Evolutionary conservation across 2,329 filamentous ascomycete genomes (phyloP).

Genomic region (Ampelomyces quisqualis): DNA sequence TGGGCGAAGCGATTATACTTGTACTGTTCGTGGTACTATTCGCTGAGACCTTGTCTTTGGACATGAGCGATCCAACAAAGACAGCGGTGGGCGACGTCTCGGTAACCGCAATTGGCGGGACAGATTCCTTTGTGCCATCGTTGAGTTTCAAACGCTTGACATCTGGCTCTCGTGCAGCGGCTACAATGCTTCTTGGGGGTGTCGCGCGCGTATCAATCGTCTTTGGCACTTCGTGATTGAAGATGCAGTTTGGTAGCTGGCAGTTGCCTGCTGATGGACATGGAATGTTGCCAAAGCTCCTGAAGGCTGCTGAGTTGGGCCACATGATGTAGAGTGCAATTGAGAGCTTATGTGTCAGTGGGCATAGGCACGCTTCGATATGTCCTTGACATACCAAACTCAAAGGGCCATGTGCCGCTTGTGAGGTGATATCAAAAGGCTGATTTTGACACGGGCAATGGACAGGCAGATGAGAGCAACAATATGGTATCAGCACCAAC

Average conservation of each 20-base stretch:
- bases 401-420: neutral
- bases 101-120: slow-evolving; percentile 1
- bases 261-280: slow-evolving; percentile 57
- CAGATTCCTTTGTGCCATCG: slow-evolving; percentile 13
- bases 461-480: too few species aligned
- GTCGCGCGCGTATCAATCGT: slow-evolving; percentile 3
- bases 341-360: slow-evolving; percentile 14
- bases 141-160: slow-evolving; percentile 38
- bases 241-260: slow-evolving; percentile 59
- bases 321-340: slow-evolving; percentile 23
- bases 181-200: slow-evolving; percentile 2
- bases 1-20: slow-evolving; percentile 2
- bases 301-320: slow-evolving; percentile 30
- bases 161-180: slow-evolving; percentile 14
- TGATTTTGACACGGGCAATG: too few species aligned
- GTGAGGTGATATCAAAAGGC: too few species aligned
- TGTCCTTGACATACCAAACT: slow-evolving; percentile 14
- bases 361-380: slow-evolving; percentile 1
- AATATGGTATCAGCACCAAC: too few species aligned
- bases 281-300: slow-evolving; percentile 27
- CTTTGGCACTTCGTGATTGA: slow-evolving; percentile 51
- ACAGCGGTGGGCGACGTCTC: slow-evolving; percentile 12
- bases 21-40: slow-evolving; percentile 6
- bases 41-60: slow-evolving; percentile 13
- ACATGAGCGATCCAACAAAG: slow-evolving; percentile 29